Percentiles rank a stretch among this genome's conserved stretches.
These are phyloP conservation scores for Eleusine indica DNA, from an alignment of 176 grass and related monocot species.

Conservation along the genomic window DNA sequence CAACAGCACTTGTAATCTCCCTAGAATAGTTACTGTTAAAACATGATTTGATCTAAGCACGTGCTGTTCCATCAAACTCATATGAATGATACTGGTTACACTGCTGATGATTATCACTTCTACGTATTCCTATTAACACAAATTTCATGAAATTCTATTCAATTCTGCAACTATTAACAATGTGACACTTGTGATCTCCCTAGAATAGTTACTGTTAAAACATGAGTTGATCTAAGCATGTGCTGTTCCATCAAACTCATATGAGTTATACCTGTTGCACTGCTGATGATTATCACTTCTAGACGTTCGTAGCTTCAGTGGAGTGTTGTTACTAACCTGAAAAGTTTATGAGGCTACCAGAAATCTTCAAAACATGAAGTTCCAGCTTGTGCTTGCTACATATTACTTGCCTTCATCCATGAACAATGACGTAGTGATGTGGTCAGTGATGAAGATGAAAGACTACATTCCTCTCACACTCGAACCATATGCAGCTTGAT, in stretches of 20 bases:
- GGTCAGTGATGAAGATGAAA: background rate
- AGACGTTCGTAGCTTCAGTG: background rate
- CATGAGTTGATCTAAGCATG: background rate
- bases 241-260: too few relatives aligned
- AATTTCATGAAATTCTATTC: too few relatives aligned
- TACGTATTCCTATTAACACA: background rate
- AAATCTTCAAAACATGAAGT: background rate
- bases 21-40: too few relatives aligned
- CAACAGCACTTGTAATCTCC: too few relatives aligned
- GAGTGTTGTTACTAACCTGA: background rate
- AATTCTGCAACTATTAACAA: too few relatives aligned
- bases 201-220: too few relatives aligned
- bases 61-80: too few relatives aligned
- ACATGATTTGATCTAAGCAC: background rate
- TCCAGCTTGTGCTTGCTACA: background rate
- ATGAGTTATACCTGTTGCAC: background rate
- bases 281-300: background rate
- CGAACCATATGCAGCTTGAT: background rate
- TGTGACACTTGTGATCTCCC: too few relatives aligned
- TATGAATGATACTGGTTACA: background rate
- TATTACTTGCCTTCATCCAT: background rate
- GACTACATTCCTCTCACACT: background rate
- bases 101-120: background rate
- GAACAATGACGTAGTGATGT: background rate
- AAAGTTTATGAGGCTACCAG: background rate